These are phyloP conservation scores for Dictyophora rubrovolvata DNA, from an alignment of 768 basidiomycete genomes.

Conservation along the genomic window DNA sequence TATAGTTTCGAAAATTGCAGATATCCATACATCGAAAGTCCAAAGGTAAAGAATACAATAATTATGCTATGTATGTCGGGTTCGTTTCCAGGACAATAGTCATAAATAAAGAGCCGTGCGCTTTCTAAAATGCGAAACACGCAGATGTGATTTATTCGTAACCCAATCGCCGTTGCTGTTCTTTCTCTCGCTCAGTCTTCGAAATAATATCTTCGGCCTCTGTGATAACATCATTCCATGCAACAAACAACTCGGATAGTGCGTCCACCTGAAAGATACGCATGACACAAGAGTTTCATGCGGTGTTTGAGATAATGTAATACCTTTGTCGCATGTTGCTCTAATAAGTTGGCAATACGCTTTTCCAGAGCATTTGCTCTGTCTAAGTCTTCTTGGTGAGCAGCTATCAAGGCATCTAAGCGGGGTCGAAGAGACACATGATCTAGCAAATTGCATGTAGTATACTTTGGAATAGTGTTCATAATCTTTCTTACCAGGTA, in stretches of 20 bases:
- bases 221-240: conserved; percentile 72
- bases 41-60: no score
- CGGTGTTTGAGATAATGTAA: conserved; percentile 15
- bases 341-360: conserved; percentile 54
- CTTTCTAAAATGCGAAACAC: not conserved
- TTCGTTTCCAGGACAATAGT: not conserved
- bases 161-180: conserved; percentile 52
- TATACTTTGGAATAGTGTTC: not conserved
- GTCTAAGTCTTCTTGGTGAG: conserved; percentile 48
- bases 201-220: conserved; percentile 52
- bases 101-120: not conserved
- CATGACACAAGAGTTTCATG: not conserved
- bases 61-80: no score
- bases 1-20: no score
- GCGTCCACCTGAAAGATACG: conserved; percentile 50
- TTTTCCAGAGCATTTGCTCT: conserved; percentile 53
- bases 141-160: conserved; percentile 27
- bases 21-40: no score
- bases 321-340: conserved; percentile 64
- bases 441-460: conserved; percentile 26
- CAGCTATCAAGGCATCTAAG: conserved; percentile 45
- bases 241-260: conserved; percentile 74
- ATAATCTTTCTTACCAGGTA: conserved; percentile 36
- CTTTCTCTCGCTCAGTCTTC: conserved; percentile 49
- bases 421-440: conserved; percentile 60